phyloP scores from a whole-genome alignment of 331 rosid genomes.

The Dryas integrifolia region DNA sequence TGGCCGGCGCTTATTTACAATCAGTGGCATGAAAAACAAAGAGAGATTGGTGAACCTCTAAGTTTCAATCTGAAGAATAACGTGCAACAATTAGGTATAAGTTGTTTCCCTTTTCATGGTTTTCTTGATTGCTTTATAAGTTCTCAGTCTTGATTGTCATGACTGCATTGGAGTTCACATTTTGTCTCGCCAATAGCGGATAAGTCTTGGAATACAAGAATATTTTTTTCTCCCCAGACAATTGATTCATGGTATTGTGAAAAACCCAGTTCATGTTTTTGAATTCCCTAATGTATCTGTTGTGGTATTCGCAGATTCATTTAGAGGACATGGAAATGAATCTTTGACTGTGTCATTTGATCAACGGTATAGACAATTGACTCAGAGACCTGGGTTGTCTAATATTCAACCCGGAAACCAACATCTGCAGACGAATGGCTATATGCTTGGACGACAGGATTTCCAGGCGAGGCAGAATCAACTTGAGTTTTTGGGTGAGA shows the following conservation, averaged over 20 bases:
- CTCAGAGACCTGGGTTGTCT: slow-evolving; percentile 31
- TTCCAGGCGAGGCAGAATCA: slow-evolving; percentile 36
- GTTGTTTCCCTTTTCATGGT: background rate
- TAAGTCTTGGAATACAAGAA: background rate
- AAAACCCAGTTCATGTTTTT: slow-evolving; percentile 8
- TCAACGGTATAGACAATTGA: slow-evolving; percentile 28
- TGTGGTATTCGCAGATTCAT: slow-evolving; percentile 33
- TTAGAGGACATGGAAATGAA: slow-evolving; percentile 27
- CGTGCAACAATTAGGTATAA: slow-evolving; percentile 29
- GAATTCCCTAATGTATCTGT: slow-evolving; percentile 8
- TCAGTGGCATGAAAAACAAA: slow-evolving; percentile 33
- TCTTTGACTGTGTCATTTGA: slow-evolving; percentile 25
- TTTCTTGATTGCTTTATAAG: background rate
- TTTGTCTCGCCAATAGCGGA: background rate
- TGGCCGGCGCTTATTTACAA: slow-evolving; percentile 30
- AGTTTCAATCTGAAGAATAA: slow-evolving; percentile 23
- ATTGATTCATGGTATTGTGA: slow-evolving; percentile 4
- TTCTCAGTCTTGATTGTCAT: slow-evolving; percentile 2
- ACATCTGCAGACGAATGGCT: slow-evolving; percentile 35
- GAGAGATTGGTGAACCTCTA: slow-evolving; percentile 22
- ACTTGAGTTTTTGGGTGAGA: slow-evolving; percentile 35
- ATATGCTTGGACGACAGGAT: slow-evolving; percentile 41
- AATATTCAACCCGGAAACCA: slow-evolving; percentile 20
- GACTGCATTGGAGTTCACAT: slow-evolving; percentile 2
- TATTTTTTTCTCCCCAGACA: background rate